phyloP scores from a whole-genome alignment of 805 yeast species.

The Candida railenensis region DNA sequence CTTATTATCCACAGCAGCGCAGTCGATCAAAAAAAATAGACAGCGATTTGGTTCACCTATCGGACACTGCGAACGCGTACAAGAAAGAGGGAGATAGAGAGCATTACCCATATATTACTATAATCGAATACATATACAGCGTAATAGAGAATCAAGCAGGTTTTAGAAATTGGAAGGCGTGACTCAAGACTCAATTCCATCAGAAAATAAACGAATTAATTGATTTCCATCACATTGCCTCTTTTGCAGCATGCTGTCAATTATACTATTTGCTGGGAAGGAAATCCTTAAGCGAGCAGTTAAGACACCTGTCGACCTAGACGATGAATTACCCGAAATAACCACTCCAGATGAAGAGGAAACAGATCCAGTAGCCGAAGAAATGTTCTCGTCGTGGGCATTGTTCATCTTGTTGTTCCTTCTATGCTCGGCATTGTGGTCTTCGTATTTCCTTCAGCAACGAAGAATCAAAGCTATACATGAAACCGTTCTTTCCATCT shows the following conservation, averaged over 20 bases:
- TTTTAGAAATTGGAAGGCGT: too few relatives aligned
- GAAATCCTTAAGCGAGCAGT: conserved; percentile 33
- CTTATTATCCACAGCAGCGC: too few relatives aligned
- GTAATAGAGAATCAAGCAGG: too few relatives aligned
- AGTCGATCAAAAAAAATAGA: too few relatives aligned
- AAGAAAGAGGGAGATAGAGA: too few relatives aligned
- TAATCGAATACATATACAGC: too few relatives aligned
- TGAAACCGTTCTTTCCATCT: conserved; percentile 93
- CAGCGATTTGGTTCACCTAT: too few relatives aligned
- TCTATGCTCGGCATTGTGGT: conserved; percentile 88
- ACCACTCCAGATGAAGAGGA: conserved; percentile 52
- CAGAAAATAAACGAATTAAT: too few relatives aligned
- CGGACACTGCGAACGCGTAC: too few relatives aligned
- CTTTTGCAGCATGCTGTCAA: conserved; percentile 21
- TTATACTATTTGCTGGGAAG: conserved; percentile 24
- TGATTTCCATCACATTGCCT: too few relatives aligned
- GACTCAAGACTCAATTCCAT: too few relatives aligned
- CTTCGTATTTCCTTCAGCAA: conserved; percentile 89
- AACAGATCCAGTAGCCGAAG: conserved; percentile 86
- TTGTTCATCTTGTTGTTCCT: conserved; percentile 79
- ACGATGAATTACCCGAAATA: conserved; percentile 39
- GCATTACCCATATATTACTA: too few relatives aligned
- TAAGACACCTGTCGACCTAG: conserved; percentile 21
- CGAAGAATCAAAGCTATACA: conserved; percentile 92
- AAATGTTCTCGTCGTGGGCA: conserved; percentile 97